Evolutionary conservation across 2,329 filamentous ascomycete species (phyloP), one percentile per base, ranked within the genome.

Genomic region (Lecanicillium sp.): DNA sequence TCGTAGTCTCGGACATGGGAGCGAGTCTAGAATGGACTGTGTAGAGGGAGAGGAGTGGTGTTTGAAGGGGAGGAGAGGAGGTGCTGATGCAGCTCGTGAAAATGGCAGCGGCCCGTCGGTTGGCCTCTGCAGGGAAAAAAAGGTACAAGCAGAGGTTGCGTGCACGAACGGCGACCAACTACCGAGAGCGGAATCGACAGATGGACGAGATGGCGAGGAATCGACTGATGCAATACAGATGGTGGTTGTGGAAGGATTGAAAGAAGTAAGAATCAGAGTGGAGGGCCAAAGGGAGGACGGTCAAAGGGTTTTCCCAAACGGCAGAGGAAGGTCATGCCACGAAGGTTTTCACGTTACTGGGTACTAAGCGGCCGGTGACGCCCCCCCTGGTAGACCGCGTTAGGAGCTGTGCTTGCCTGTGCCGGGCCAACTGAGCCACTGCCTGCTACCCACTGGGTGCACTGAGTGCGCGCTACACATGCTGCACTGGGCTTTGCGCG

Each of bases 1-100:
- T 77, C 74, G 88, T 83, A 70, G 85, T 78, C 78, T 96, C 90
- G 76, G 92, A 94, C 92, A 96, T 96, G 70, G 63, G 67, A 56
- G 61, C 55, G 58, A 56, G 52, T 61, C 62, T 54, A 51, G 61
- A 57, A 58, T 64, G 56, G 56, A 59, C 55, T 51, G 40, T 53
- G 51, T 51, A 49, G 48, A 42, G 49, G 43, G 45, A 44, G 43
- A 43, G 51, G 57, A 60, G 58, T 50, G 51, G 51, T 51, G 52
- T 47, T 50, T 46, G 46, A 42, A 44, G 45, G 50, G 45, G 43
- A 45, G 43, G 44, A 47, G 29, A 33, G 38, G 27, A 9, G 19
- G 16, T 32, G 33, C 9, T 28, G 22, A 25, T 29, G 39, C 22
- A 25, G 22, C 22, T 25, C 22, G 22, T 37, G 29, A 37, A 45